These are phyloP conservation scores for Oryza meridionalis DNA, from an alignment of 176 grass and related monocot species.

Conservation along the genomic window DNA sequence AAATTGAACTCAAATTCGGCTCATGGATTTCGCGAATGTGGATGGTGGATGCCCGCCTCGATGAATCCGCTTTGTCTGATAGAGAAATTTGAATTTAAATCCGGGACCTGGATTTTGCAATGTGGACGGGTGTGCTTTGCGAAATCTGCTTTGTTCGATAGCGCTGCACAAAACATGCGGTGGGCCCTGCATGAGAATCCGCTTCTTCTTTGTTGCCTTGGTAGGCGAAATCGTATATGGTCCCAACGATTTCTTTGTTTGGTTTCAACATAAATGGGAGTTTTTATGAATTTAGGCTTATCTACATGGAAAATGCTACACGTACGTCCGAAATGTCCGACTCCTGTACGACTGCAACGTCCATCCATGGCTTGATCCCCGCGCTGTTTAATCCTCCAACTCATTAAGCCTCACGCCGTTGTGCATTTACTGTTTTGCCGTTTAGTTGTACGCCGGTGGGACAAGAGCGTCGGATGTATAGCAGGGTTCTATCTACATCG, in stretches of 20 bases:
- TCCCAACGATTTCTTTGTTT: neutral
- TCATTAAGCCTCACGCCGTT: too few relatives aligned
- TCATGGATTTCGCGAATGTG: neutral
- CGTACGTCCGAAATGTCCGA: too few relatives aligned
- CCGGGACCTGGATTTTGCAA: neutral
- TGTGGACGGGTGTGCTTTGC: conserved; percentile 23
- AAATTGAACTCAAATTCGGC: neutral
- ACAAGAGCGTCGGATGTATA: too few relatives aligned
- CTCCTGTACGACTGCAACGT: too few relatives aligned
- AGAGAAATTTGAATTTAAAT: too few relatives aligned
- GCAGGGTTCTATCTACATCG: neutral
- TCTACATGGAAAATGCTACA: neutral
- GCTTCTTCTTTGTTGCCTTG: neutral
- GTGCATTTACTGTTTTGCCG: too few relatives aligned
- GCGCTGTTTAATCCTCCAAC: too few relatives aligned
- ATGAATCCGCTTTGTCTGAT: too few relatives aligned
- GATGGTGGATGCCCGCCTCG: too few relatives aligned
- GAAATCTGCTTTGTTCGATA: neutral
- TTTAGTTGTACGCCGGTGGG: too few relatives aligned
- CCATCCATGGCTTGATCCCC: too few relatives aligned
- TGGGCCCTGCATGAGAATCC: neutral
- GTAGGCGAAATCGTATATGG: neutral
- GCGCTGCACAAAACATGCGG: neutral
- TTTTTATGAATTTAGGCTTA: neutral
- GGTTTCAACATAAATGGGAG: neutral